A percentile compares a stretch with the other conserved stretches of the same genome.
phyloP scores from a whole-genome alignment of 768 basidiomycete species.

The Psilocybe sp. region DNA sequence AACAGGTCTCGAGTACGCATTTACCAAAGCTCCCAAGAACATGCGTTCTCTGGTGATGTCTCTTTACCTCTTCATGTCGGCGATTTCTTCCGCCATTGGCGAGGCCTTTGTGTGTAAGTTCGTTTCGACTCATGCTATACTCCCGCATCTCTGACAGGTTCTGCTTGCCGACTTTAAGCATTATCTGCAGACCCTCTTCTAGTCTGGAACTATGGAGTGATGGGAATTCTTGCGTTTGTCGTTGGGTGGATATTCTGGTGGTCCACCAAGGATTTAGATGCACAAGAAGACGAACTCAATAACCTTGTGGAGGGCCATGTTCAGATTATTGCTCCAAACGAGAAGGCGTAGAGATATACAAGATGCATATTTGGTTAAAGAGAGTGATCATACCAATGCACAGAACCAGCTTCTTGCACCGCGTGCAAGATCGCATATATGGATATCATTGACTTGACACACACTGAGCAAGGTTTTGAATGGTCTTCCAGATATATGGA shows the following conservation, averaged over 20 bases:
- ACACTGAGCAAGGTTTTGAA: too few species aligned
- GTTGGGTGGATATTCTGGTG: constrained; percentile 56
- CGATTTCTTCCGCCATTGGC: constrained; percentile 59
- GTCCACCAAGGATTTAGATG: constrained; percentile 54
- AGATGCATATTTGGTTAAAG: too few species aligned
- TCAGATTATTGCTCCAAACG: neutral
- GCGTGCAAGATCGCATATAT: too few species aligned
- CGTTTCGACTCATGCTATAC: too few species aligned
- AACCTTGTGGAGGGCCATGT: constrained; percentile 31
- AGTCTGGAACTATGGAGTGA: constrained; percentile 70
- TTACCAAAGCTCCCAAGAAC: constrained; percentile 85
- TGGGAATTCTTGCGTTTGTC: constrained; percentile 52
- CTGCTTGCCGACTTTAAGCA: constrained; percentile 27
- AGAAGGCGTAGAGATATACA: too few species aligned
- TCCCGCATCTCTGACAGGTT: neutral
- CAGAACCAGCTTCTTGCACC: too few species aligned
- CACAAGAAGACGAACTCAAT: constrained; percentile 62
- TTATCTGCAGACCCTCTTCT: constrained; percentile 70
- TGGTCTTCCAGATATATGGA: too few species aligned
- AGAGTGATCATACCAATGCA: too few species aligned
- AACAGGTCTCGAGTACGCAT: constrained; percentile 86
- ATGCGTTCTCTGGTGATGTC: constrained; percentile 88
- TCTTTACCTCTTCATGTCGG: constrained; percentile 56
- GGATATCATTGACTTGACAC: too few species aligned
- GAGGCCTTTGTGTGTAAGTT: constrained; percentile 71